Base-by-base conservation (phyloP, 805 yeast species). In the Torulaspora quercuum region DNA sequence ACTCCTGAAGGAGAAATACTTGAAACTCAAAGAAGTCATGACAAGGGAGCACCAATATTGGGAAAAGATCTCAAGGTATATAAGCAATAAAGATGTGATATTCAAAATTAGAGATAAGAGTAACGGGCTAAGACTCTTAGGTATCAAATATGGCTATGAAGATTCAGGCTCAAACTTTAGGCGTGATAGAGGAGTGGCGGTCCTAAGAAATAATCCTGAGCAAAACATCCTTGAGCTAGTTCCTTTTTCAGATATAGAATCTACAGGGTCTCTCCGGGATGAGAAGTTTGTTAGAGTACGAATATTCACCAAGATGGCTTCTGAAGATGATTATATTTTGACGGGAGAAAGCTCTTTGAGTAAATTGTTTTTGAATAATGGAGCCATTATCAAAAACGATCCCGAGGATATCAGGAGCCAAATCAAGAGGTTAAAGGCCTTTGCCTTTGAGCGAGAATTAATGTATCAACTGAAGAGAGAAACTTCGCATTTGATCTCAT, bases 81-180 rank as follows among this genome's bases (percentile, higher is more conserved):
- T 49, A 26, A 49, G 41, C 41, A 55, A 38, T 34, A 32, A 33
- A 41, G 53, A 54, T 45, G 60, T 49, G n/a, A 31, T 89, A 8
- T 79, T 81, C 52, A 84, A 82, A 48, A 69, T 80, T 16, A 70
- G 78, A 36, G 80, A 75, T 38, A 78, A 77, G 6, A 68, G 70
- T 5, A 58, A 70, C 0, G 68, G 76, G 12, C 73, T 76, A 7
- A 65, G 64, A 39, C 65, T 70, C 2, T 70, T 89, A 27, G 94
- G 90, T 3, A 82, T 90, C 23, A 86, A 84, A 50, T 92, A 83
- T 54, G 97, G 97, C 0, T 90, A 76, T 63, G 89, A 82, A 11
- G 97, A 89, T 59, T 78, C 95, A 0, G 98, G 97, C 0, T 84
- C 95, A 1, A 74, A 68, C 13, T 86, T 76, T 51, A 67, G 64